Conservation (phyloP, 2,329 filamentous ascomycete species). For the Anisogramma anomala region DNA sequence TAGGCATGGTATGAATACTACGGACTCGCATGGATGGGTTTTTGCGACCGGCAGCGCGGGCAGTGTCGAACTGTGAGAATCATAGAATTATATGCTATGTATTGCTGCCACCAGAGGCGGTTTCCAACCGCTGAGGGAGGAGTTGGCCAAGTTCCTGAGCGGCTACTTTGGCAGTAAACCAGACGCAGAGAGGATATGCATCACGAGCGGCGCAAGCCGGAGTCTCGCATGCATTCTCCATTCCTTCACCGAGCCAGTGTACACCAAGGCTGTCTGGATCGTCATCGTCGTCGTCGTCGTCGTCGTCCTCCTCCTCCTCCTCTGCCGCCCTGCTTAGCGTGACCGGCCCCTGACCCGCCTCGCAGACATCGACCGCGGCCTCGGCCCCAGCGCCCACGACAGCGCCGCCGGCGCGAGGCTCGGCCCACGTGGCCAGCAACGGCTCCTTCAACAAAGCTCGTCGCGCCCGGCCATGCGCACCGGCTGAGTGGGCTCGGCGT, state of each 20-base stretch:
- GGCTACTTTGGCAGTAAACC: slow-evolving; percentile 40
- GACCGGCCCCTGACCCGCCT: slow-evolving; percentile 55
- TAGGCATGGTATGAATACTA: too few species aligned
- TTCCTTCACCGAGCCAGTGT: slow-evolving; percentile 67
- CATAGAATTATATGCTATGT: too few species aligned
- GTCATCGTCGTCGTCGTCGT: slow-evolving; percentile 81
- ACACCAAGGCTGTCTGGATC: slow-evolving; percentile 68
- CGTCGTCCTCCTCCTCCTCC: slow-evolving; percentile 53
- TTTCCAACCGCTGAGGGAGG: slow-evolving; percentile 54
- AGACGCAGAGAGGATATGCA: slow-evolving; percentile 53
- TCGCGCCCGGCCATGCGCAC: slow-evolving; percentile 69
- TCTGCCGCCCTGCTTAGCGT: slow-evolving; percentile 17
- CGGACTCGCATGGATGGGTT: too few species aligned
- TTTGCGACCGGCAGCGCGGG: too few species aligned
- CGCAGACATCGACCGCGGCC: slow-evolving; percentile 62
- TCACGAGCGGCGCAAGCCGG: slow-evolving; percentile 79
- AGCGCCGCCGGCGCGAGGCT: slow-evolving; percentile 44
- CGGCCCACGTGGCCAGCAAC: slow-evolving; percentile 73
- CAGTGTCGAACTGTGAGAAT: too few species aligned
- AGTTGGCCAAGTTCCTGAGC: slow-evolving; percentile 60
- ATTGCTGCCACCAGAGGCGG: slow-evolving; percentile 77
- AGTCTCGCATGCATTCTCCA: slow-evolving; percentile 66
- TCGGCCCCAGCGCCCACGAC: slow-evolving; percentile 38
- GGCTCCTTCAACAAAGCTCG: slow-evolving; percentile 84
- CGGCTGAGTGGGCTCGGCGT: slow-evolving; percentile 71